Evolutionary conservation across 169 alveolate genomes (phyloP).

Genomic region (Plasmodium gonderi): DNA sequence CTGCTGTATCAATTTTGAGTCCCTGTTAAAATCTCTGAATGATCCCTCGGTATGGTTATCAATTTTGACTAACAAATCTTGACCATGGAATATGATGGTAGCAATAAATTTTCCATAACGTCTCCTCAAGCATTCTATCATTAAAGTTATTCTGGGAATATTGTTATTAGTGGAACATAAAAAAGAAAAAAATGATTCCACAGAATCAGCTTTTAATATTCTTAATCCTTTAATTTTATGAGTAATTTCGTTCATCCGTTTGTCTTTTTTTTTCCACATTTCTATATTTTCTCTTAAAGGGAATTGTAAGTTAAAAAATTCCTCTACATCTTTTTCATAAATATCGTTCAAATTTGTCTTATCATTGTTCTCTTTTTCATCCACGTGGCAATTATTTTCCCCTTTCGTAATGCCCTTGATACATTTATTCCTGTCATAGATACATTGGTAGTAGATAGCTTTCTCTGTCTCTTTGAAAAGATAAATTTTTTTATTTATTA

Average conservation of each 20-base stretch:
- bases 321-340: slow-evolving; percentile 12
- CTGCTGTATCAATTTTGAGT: slow-evolving; percentile 29
- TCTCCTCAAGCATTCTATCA: slow-evolving; percentile 76
- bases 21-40: no score
- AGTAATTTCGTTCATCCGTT: slow-evolving; percentile 75
- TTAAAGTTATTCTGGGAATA: slow-evolving; percentile 80
- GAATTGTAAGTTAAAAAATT: slow-evolving; percentile 48
- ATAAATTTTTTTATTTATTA: slow-evolving; percentile 45
- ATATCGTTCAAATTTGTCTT: not conserved
- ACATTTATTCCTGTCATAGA: not conserved
- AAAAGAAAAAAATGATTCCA: slow-evolving; percentile 85
- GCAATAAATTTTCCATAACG: slow-evolving; percentile 76
- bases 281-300: slow-evolving; percentile 70
- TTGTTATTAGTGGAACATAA: slow-evolving; percentile 88
- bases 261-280: slow-evolving; percentile 74
- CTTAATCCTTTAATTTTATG: slow-evolving; percentile 77
- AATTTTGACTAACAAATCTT: slow-evolving; percentile 14
- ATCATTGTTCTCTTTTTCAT: not conserved
- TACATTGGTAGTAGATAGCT: slow-evolving; percentile 38
- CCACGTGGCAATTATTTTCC: not conserved
- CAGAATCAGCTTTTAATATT: slow-evolving; percentile 78
- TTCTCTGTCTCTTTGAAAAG: slow-evolving; percentile 50
- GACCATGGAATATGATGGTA: slow-evolving; percentile 28
- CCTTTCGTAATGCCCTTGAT: not conserved
- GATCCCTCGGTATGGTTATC: no score